Conservation (phyloP, 176 grass and related monocot species). For the Otatea glauca region DNA sequence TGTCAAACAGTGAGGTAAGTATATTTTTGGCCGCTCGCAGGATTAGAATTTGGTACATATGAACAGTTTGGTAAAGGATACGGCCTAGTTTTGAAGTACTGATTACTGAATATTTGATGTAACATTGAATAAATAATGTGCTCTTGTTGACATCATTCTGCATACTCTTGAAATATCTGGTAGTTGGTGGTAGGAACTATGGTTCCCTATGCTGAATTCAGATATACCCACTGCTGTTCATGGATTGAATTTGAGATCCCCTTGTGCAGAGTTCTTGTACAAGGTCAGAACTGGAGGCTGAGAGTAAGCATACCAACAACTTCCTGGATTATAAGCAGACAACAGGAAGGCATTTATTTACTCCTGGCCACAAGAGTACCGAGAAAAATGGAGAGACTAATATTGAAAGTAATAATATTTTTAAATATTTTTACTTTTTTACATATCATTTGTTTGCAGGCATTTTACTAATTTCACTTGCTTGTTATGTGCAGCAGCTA, state of each 20-base stretch:
- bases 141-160: not conserved
- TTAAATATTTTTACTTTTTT: not conserved
- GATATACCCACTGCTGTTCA: constrained; percentile 25
- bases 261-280: constrained; percentile 92
- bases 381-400: constrained; percentile 24
- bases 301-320: constrained; percentile 64
- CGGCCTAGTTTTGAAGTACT: not conserved
- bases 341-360: constrained; percentile 24
- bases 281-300: constrained; percentile 85
- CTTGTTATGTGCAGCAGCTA: constrained; percentile 48
- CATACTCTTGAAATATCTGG: not conserved
- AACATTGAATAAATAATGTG: not conserved
- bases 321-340: constrained; percentile 51
- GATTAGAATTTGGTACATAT: constrained; percentile 10
- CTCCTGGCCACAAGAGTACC: not conserved
- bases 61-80: not conserved
- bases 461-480: constrained; percentile 35
- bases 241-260: constrained; percentile 42
- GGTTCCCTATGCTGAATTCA: constrained; percentile 20
- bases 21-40: constrained; percentile 22
- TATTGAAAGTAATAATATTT: constrained; percentile 41
- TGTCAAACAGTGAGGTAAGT: constrained; percentile 39
- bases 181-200: not conserved
- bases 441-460: not conserved
- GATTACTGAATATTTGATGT: constrained; percentile 10